Base-by-base conservation (phyloP, 1,139 yeast genomes). In the Pichia sp. region DNA sequence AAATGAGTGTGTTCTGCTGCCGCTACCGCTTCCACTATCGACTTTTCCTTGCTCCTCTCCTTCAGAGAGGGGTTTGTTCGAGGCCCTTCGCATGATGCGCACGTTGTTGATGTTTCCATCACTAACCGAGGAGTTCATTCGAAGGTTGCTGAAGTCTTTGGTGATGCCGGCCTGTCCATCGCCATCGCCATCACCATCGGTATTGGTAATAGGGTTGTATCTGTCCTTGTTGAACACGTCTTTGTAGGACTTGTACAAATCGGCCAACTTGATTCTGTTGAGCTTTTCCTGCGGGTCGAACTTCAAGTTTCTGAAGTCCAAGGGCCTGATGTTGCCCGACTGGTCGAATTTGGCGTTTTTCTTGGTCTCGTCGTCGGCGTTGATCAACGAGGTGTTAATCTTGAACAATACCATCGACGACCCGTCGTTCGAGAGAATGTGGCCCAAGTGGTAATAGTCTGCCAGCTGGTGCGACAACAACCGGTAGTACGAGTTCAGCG, bases 401-500 rank as follows among this genome's bases (percentile, higher is more conserved):
- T 70, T 73, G 59, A 66, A 73, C 14, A 73, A 61, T n/a, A 73
- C 73, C 61, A 81, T 78, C 12, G 81, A 73, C 41, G 70, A 71
- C 8, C 80, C 81, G 56, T 75, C 80, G 48, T 73, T 73, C 33
- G 77, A 73, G 34, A 79, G 62, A 6, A 74, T 73, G 61, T 82
- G 87, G 17, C 80, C 81, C 54, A 86, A 67, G 31, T 75, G 72
- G 64, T 85, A 85, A 66, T 84, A 84, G 44, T 83, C 86, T 16
- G 91, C 87, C 36, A 85, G 70, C 59, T 85, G 87, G 67, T 86
- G 91, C 1, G 85, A 77, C 53, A 86, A 69, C 43, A 86, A 70
- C 60, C 92, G 71, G 61, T 81, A 84, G 66, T 83, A 86, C 2
- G 89, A 83, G 67, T 86, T 86, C 75, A 81, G 74, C 31, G 76